Percentiles rank a stretch among this genome's conserved stretches.
Evolutionary conservation across 225 moss, liverwort and hornwort genomes (phyloP).

Genomic region (Thuidium tamariscinum): DNA sequence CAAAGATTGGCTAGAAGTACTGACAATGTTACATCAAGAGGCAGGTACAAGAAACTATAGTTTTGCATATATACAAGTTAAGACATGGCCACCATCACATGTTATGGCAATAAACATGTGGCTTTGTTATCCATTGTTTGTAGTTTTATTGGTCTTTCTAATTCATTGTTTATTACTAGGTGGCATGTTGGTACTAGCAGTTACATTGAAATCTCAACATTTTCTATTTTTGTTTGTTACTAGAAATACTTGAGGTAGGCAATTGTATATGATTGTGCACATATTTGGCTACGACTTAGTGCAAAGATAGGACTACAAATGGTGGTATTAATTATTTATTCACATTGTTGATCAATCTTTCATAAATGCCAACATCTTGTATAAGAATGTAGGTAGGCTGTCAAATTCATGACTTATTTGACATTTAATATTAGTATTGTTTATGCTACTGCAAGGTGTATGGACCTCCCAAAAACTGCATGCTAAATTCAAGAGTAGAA

Average conservation of each 20-base stretch:
- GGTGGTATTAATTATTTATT: neutral
- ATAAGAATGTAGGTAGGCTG: neutral
- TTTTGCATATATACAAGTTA: neutral
- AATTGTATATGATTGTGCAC: rapidly evolving
- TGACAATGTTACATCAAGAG: too few species aligned
- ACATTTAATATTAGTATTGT: too few species aligned
- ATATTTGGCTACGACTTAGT: neutral
- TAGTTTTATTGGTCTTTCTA: neutral
- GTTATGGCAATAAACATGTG: neutral
- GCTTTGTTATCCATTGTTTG: neutral
- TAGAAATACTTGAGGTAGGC: too few species aligned
- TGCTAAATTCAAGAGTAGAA: neutral
- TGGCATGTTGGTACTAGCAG: neutral
- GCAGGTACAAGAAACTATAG: rapidly evolving
- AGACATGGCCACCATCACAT: rapidly evolving
- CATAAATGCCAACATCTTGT: neutral
- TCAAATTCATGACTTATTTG: neutral
- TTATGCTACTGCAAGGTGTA: neutral
- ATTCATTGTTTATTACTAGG: neutral
- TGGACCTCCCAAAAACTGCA: neutral
- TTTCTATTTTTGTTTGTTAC: rapidly evolving
- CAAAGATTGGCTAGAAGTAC: rapidly evolving
- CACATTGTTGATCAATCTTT: neutral
- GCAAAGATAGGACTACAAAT: neutral
- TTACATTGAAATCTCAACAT: neutral